Evolutionary conservation across 2,329 filamentous ascomycete species (phyloP), one percentile per base, ranked within the genome.

Genomic region (Talaromyces sp.): DNA sequence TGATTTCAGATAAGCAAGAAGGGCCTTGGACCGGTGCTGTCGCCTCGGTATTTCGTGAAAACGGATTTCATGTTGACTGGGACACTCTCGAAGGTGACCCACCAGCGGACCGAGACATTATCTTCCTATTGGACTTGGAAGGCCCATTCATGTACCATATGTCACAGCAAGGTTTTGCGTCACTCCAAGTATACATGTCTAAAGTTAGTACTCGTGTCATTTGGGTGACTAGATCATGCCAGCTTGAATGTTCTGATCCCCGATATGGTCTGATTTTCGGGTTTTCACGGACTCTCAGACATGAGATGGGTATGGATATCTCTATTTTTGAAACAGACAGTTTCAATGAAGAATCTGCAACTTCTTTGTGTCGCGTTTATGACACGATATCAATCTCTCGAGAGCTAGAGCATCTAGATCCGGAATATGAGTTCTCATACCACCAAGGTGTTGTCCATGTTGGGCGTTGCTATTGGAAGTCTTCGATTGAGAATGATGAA

Each of bases 191-290:
- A 4, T 39, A 39, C 36, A 20, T 39, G 4, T 22, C 17, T n/a
- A 4, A 9, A 16, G 22, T 7, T 5, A 27, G 14, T 7, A 10
- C 8, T 11, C 17, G 29, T 2, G 13, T 30, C 8, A 3, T 61
- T 0, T 61, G 58, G 58, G 17, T 61, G 2, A 53, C 55, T 1
- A 30, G 22, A 9, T 41, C 35, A 10, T 41, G 46, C 1, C 55
- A 58, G 7, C 36, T 37, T 11, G 10, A 8, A 5, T 57, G 54
- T 37, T 17, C 16, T 4, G 46, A 58, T 40, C 56, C 58, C 13
- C 30, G 45, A 2, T 60, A 49, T 19, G 58, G 52, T 1, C 35
- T 57, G 2, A 33, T 49, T 4, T 48, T 55, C 16, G 58, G 58
- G 1, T 40, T 60, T 4, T 50, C 48, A 0, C 57, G 58, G 9